These are phyloP conservation scores for Cladosporium austrohemisphaericum DNA, from an alignment of 2,329 filamentous ascomycete species.

Conservation along the genomic window DNA sequence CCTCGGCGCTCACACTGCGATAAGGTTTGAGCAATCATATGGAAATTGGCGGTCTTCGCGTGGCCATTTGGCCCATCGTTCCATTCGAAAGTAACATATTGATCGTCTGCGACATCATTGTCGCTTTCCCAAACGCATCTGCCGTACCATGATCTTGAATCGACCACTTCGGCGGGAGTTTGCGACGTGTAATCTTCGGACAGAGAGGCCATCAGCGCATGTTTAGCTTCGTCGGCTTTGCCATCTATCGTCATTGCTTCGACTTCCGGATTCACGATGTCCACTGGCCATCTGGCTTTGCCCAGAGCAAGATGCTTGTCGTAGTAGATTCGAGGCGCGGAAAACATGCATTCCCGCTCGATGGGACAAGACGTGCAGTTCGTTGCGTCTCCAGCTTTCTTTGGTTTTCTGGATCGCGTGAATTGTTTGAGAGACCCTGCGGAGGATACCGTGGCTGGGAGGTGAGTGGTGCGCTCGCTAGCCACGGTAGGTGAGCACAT, in stretches of 20 bases:
- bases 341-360: conserved; percentile 76
- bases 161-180: conserved; percentile 46
- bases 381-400: conserved; percentile 68
- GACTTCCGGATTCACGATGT: conserved; percentile 87
- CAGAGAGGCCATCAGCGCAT: conserved; percentile 48
- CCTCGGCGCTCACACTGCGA: conserved; percentile 83
- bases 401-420: conserved; percentile 70
- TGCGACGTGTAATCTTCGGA: conserved; percentile 54
- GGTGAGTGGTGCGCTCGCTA: conserved; percentile 54
- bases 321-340: conserved; percentile 77
- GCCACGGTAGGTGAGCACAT: conserved; percentile 62
- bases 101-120: conserved; percentile 92
- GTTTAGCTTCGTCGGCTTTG: conserved; percentile 49
- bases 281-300: conserved; percentile 75
- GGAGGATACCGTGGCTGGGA: conserved; percentile 73
- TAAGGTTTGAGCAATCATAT: conserved; percentile 90
- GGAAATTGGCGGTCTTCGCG: conserved; percentile 82
- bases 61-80: conserved; percentile 62
- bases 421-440: conserved; percentile 76
- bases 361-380: conserved; percentile 81
- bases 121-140: conserved; percentile 93
- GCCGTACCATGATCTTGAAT: conserved; percentile 68
- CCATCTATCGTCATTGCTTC: conserved; percentile 62
- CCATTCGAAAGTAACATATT: conserved; percentile 84
- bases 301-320: conserved; percentile 64